phyloP scores from a whole-genome alignment of 2,329 filamentous ascomycete genomes.

The Apiospora saccharicola region DNA sequence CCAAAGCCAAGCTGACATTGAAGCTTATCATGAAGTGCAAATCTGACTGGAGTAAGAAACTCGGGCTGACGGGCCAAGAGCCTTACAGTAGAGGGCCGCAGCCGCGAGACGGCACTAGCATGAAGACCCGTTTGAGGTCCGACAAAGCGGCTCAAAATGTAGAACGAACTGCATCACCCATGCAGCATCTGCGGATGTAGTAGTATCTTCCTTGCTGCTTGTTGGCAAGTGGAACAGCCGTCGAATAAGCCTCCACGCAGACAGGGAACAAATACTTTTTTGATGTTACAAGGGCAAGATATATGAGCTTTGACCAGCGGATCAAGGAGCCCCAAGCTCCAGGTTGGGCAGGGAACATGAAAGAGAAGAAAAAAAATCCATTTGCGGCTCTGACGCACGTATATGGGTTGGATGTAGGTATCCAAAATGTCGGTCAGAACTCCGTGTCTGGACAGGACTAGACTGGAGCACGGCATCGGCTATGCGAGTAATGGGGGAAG shows the following conservation, averaged over 20 bases:
- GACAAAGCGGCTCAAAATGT: constrained; percentile 13
- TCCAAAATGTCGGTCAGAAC: constrained; percentile 15
- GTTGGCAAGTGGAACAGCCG: constrained; percentile 5
- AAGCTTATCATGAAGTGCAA: not conserved
- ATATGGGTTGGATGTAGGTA: not conserved
- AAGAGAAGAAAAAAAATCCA: not conserved
- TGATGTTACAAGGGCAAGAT: constrained; percentile 13
- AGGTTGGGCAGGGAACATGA: constrained; percentile 13
- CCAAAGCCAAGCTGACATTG: constrained; percentile 1
- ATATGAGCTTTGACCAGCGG: constrained; percentile 9
- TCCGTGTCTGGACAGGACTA: constrained; percentile 4
- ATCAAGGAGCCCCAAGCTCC: constrained; percentile 11
- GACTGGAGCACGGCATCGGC: constrained; percentile 5
- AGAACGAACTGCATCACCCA: constrained; percentile 6
- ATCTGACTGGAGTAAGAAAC: constrained; percentile 8
- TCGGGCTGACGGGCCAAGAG: not conserved
- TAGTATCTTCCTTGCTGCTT: constrained; percentile 16
- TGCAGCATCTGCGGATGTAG: constrained; percentile 17
- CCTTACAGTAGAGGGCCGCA: not conserved
- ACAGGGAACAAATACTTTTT: not conserved
- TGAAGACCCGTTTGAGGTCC: constrained; percentile 16
- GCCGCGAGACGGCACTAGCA: constrained; percentile 15
- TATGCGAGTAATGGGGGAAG: not conserved
- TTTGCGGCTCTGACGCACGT: constrained; percentile 15
- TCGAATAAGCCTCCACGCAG: constrained; percentile 13